Evolutionary conservation across 1,139 yeast genomes (phyloP), one percentile per base, ranked within the genome.

Genomic region (Candida albicans): DNA sequence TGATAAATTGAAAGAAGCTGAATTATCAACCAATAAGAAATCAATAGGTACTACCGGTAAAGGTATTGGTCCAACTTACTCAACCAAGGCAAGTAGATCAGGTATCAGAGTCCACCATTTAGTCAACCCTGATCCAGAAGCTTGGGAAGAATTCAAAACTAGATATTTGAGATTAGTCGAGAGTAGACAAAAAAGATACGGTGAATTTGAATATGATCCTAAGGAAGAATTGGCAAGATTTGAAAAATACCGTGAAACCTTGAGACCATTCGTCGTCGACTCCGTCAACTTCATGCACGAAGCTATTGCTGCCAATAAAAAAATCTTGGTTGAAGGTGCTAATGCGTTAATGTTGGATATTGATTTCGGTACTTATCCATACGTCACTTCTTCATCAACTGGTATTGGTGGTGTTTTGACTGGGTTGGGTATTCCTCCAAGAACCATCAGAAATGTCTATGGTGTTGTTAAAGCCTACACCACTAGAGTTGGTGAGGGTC

Each of bases 381-480:
- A 84, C 61, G 99, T 93, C 48, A 93, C 99, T 9, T 90, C 98
- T 12, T 88, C 96, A 30, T 81, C 87, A 61, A 93, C 99, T 43
- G 95, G 96, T 57, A 88, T 93, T 61, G 99, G 99, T 56, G 99
- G 99, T 68, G 99, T 93, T 44, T 76, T 91, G 60, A 93, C 99
- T 37, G 99, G 99, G 51, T 79, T 95, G 53, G 99, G 98, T 57
- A 68, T 93, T 48, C 97, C 99, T 30, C 99, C 99, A 55, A 80
- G 73, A 53, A 72, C 82, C 52, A 85, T 93, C 57, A 79, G 75
- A 44, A 84, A 89, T 63, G 75, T 90, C 39, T 89, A 85, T 63
- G 99, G 99, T 67, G 99, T 93, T 35, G 98, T 91, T 44, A 93
- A 93, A 75, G 99, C 99, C 37, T 93, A 93, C 69, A 95, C 99